These are phyloP conservation scores for Filobasidium wieringae DNA, from an alignment of 768 basidiomycete species.

Conservation along the genomic window DNA sequence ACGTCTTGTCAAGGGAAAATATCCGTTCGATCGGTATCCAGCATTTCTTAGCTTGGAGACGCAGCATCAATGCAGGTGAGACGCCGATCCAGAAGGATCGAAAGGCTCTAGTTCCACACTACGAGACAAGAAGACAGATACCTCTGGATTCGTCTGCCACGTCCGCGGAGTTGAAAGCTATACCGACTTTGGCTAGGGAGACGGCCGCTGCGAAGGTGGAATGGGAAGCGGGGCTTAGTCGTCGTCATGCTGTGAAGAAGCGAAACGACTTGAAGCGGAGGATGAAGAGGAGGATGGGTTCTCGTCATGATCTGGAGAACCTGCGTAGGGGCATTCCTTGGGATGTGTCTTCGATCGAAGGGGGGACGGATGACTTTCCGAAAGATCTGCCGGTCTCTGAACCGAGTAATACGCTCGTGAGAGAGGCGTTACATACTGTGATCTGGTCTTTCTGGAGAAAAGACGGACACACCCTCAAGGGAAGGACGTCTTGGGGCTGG, in stretches of 20 bases:
- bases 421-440: not conserved
- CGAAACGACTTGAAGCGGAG: not conserved
- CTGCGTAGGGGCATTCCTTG: not conserved
- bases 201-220: not conserved
- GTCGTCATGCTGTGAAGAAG: not conserved
- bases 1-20: not conserved
- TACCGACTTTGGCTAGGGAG: not conserved
- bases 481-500: not conserved
- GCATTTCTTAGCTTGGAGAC: not conserved
- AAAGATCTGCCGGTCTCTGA: too few species aligned
- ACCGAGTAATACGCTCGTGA: not conserved
- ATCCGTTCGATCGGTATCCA: not conserved
- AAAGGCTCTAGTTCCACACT: not conserved
- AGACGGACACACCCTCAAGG: not conserved
- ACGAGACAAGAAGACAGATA: not conserved
- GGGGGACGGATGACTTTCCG: not conserved
- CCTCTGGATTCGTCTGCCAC: not conserved
- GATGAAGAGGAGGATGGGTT: not conserved
- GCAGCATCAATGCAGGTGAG: too few species aligned
- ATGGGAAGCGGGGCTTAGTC: not conserved
- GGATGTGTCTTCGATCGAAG: not conserved
- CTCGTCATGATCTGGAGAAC: not conserved
- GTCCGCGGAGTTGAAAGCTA: not conserved
- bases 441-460: not conserved
- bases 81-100: not conserved